Evolutionary conservation across 345 rosid species (phyloP).

Genomic region (Lepidium aucheri): DNA sequence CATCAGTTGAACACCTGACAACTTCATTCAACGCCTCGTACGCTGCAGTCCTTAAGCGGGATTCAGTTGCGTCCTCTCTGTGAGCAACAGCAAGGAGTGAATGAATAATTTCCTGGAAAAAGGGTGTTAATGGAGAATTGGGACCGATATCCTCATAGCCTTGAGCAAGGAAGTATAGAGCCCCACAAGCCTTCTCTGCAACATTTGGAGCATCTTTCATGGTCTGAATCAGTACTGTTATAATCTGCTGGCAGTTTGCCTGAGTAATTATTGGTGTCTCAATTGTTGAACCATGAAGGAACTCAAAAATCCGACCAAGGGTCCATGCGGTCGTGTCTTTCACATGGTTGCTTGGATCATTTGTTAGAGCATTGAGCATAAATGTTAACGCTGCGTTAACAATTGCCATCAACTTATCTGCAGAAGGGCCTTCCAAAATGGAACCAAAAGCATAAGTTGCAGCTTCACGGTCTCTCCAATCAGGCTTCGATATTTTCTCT

Average conservation of each 20-base stretch:
- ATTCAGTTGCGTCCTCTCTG: slow-evolving; percentile 70
- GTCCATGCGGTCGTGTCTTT: slow-evolving; percentile 46
- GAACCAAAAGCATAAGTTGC: slow-evolving; percentile 68
- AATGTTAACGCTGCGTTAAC: slow-evolving; percentile 49
- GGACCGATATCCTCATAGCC: slow-evolving; percentile 55
- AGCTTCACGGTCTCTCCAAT: slow-evolving; percentile 63
- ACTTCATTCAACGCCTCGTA: slow-evolving; percentile 68
- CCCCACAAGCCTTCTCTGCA: slow-evolving; percentile 71
- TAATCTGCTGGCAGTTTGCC: slow-evolving; percentile 68
- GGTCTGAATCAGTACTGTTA: slow-evolving; percentile 60
- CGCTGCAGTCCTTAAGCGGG: slow-evolving; percentile 65
- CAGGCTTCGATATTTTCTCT: slow-evolving; percentile 58
- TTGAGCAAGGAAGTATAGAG: slow-evolving; percentile 63
- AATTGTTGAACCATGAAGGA: slow-evolving; percentile 57
- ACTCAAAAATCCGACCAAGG: slow-evolving; percentile 71
- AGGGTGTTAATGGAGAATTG: slow-evolving; percentile 55
- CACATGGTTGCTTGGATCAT: slow-evolving; percentile 37
- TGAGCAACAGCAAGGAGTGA: slow-evolving; percentile 64
- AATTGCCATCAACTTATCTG: slow-evolving; percentile 44
- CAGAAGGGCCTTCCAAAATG: slow-evolving; percentile 59
- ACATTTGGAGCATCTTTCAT: slow-evolving; percentile 74
- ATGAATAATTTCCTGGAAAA: slow-evolving; percentile 65
- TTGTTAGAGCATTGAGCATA: slow-evolving; percentile 46
- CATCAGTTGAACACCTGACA: slow-evolving; percentile 66
- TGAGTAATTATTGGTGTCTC: slow-evolving; percentile 55